Evolutionary conservation across 257 asterid species (phyloP), one percentile per base, ranked within the genome.

Genomic region (Cinchona pubescens): DNA sequence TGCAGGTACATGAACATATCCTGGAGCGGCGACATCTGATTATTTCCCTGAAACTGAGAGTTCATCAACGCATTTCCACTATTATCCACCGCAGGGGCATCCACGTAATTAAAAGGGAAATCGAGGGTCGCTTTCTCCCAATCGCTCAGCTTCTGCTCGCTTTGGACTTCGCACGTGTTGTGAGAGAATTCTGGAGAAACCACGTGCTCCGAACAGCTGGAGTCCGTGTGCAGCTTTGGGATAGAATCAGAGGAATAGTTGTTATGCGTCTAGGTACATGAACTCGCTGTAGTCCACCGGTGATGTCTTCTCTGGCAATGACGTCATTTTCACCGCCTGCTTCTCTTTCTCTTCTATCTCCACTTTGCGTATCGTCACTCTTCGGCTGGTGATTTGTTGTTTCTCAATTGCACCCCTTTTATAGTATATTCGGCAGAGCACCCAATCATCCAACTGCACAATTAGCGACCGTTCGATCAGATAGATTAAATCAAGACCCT

Each of bases 401-500:
- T 84, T 82, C 82, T 92, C 94, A 74, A 86, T 76, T 7, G 94
- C 10, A 0, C 97, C 97, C 51, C 87, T 90, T 72, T 92, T 92
- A 87, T 92, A 90, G 96, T 92, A 92, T 75, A 92, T 91, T 70
- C 97, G 96, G 84, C 97, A 92, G 76, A 92, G 86, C 62, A 92
- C 96, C 97, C 97, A 90, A 78, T 92, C 97, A 79, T 92, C 97
- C 78, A 92, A 86, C 97, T 92, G 92, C 80, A 65, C 23, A 79
- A 74, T 62, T 8, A 7, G n/a, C 2, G n/a, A 71, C 63, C 55
- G 56, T 66, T 11, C 29, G 65, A 59, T 78, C 19, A 79, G 68
- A 10, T 30, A 23, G n/a, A 21, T 51, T 11, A 76, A 42, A 43
- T 67, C 72, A 21, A 67, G 25, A 15, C 11, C 56, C 16, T 35